A percentile compares a stretch with the other conserved stretches of the same genome.
phyloP scores from a whole-genome alignment of 768 basidiomycete genomes.

The Mycena sanguinolenta region DNA sequence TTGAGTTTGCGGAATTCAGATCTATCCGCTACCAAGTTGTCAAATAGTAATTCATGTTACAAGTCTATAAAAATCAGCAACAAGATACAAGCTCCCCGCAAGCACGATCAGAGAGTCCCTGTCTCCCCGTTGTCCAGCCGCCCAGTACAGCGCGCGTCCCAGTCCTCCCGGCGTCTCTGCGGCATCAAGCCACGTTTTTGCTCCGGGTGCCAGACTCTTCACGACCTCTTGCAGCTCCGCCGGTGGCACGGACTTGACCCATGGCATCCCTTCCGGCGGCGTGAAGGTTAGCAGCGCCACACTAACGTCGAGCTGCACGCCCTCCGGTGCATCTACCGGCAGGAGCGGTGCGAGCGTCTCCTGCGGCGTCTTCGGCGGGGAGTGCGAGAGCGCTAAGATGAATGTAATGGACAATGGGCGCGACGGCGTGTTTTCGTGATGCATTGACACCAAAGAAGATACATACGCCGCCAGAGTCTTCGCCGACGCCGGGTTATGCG shows the following conservation, averaged over 20 bases:
- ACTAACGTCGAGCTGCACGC: conserved; percentile 48
- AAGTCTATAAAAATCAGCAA: conserved; percentile 89
- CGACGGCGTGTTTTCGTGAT: conserved; percentile 19
- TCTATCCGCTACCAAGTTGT: no score
- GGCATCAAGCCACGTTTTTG: conserved; percentile 60
- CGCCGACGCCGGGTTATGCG: conserved; percentile 91
- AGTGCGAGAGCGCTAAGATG: conserved; percentile 86
- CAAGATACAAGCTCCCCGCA: conserved; percentile 94
- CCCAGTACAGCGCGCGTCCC: conserved; percentile 58
- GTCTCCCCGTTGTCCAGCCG: conserved; percentile 60
- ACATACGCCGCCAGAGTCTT: conserved; percentile 77
- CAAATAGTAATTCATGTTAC: conserved; percentile 9
- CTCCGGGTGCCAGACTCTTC: conserved; percentile 55
- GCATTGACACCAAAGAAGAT: conserved; percentile 43
- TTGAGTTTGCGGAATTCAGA: no score
- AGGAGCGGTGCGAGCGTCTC: conserved; percentile 82
- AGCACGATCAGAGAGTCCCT: conserved; percentile 71
- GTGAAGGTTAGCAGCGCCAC: conserved; percentile 76
- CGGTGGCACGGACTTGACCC: conserved; percentile 79
- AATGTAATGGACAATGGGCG: conserved; percentile 66
- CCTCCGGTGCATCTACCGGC: conserved; percentile 48
- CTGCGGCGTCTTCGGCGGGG: conserved; percentile 84
- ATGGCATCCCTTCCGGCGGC: conserved; percentile 93
- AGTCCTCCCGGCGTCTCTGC: conserved; percentile 47
- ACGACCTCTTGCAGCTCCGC: conserved; percentile 64